phyloP scores from a whole-genome alignment of 2,329 filamentous ascomycete genomes.

The Monilinia aucupariae region DNA sequence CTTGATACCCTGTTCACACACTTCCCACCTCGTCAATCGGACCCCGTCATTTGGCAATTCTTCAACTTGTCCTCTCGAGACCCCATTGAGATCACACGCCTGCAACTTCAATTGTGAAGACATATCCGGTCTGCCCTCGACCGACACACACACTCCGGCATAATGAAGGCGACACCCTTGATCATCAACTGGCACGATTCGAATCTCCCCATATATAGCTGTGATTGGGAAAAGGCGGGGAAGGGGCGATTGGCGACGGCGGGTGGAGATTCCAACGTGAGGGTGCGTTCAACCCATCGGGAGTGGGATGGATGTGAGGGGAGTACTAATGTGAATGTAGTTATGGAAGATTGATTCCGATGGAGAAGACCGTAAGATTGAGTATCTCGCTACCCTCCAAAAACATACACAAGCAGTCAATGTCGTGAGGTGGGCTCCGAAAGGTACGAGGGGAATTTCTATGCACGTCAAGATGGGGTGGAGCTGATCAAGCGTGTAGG shows the following conservation, averaged over 20 bases:
- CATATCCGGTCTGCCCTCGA: not conserved
- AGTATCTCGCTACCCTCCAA: slow-evolving; percentile 82
- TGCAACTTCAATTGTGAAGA: not conserved
- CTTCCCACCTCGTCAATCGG: not conserved
- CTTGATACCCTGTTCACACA: not conserved
- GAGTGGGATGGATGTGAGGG: not conserved
- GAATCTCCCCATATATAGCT: slow-evolving; percentile 93
- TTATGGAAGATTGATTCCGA: slow-evolving; percentile 86
- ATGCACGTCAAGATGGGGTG: not conserved
- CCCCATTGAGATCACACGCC: not conserved
- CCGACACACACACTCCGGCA: slow-evolving; percentile 14
- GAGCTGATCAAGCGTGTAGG: slow-evolving; percentile 46
- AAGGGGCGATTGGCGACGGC: slow-evolving; percentile 90
- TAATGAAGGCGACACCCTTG: slow-evolving; percentile 92
- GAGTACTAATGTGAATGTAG: slow-evolving; percentile 40
- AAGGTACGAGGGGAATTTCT: slow-evolving; percentile 53
- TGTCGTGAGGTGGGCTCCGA: slow-evolving; percentile 91
- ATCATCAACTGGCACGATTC: slow-evolving; percentile 99
- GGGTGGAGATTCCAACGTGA: slow-evolving; percentile 93
- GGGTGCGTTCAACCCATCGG: slow-evolving; percentile 48
- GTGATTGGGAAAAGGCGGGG: slow-evolving; percentile 89
- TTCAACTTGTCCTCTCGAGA: not conserved
- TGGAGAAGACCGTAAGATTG: slow-evolving; percentile 81
- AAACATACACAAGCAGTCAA: slow-evolving; percentile 98
- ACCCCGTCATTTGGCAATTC: not conserved